These are phyloP conservation scores for Meyerozyma elateridarum DNA, from an alignment of 1,139 yeast species.

Conservation along the genomic window DNA sequence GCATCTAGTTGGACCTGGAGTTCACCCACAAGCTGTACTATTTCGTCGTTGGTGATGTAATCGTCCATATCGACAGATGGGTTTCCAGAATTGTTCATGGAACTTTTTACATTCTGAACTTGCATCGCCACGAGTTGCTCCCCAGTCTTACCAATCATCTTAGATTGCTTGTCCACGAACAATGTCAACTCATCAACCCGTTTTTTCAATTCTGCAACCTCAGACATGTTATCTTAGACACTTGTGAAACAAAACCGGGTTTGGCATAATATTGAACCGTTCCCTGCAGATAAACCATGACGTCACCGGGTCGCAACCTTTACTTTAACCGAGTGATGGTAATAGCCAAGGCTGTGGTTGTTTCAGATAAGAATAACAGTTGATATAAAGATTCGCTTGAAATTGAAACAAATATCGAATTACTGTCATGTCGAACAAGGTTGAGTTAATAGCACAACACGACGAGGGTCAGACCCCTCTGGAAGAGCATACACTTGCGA, in stretches of 20 bases:
- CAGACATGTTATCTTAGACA: slow-evolving; percentile 4
- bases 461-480: slow-evolving; percentile 7
- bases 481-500: slow-evolving; percentile 12
- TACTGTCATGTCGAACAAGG: slow-evolving; percentile 9
- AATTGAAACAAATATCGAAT: too few species aligned
- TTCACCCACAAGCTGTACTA: slow-evolving; percentile 70
- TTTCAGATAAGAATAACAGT: too few species aligned
- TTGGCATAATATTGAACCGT: too few species aligned
- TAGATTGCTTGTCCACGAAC: slow-evolving; percentile 45
- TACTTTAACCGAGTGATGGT: too few species aligned
- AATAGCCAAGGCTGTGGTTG: too few species aligned
- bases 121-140: slow-evolving; percentile 69
- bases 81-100: slow-evolving; percentile 30
- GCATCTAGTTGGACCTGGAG: slow-evolving; percentile 79
- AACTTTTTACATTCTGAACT: slow-evolving; percentile 42
- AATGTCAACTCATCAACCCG: slow-evolving; percentile 45
- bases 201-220: slow-evolving; percentile 31
- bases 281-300: too few species aligned
- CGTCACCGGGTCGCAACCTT: too few species aligned
- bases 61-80: slow-evolving; percentile 47
- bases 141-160: slow-evolving; percentile 57
- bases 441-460: slow-evolving; percentile 17
- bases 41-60: slow-evolving; percentile 73
- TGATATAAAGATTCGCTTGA: too few species aligned
- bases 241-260: too few species aligned